Conservation (phyloP, 1,284 basidiomycete genomes). For the Coniophora puteana region DNA sequence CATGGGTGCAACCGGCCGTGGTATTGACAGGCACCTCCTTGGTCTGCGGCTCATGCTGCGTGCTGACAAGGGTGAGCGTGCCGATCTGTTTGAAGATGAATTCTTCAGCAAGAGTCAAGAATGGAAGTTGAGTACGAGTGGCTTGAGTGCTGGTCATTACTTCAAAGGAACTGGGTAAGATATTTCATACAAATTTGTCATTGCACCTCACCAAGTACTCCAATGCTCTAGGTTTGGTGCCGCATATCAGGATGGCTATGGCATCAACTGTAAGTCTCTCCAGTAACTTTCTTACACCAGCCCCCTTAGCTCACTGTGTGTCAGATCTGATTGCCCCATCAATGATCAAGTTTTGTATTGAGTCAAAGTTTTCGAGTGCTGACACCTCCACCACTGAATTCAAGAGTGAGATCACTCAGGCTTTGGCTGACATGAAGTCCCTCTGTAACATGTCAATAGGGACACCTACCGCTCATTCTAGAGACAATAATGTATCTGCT, state of each 20-base stretch:
- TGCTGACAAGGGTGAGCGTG: conserved; percentile 30
- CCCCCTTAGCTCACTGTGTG: conserved; percentile 2
- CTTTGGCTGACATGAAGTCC: conserved; percentile 70
- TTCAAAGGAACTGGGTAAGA: conserved; percentile 88
- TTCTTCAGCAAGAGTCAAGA: conserved; percentile 76
- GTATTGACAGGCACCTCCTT: conserved; percentile 90
- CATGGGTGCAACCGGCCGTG: conserved; percentile 79
- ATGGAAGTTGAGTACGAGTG: conserved; percentile 94
- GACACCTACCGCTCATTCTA: conserved; percentile 6
- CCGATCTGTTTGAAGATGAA: conserved; percentile 72
- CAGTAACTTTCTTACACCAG: not conserved
- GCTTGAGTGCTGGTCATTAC: conserved; percentile 80
- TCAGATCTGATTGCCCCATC: conserved; percentile 83
- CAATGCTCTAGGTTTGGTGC: conserved; percentile 64
- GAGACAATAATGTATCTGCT: too few species aligned
- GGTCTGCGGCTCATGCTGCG: conserved; percentile 74
- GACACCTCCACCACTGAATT: conserved; percentile 74
- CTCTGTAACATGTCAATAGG: conserved; percentile 35
- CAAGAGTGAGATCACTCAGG: conserved; percentile 62
- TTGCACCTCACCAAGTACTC: not conserved
- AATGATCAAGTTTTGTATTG: conserved; percentile 92
- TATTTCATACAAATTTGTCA: conserved; percentile 12
- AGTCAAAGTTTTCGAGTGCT: conserved; percentile 77
- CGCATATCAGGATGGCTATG: conserved; percentile 81
- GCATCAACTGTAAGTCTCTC: conserved; percentile 79